A percentile compares a stretch with the other conserved stretches of the same genome.
These are phyloP conservation scores for Rhizophagus prolifer DNA, from an alignment of 192 early-diverging fungal species.

Conservation along the genomic window DNA sequence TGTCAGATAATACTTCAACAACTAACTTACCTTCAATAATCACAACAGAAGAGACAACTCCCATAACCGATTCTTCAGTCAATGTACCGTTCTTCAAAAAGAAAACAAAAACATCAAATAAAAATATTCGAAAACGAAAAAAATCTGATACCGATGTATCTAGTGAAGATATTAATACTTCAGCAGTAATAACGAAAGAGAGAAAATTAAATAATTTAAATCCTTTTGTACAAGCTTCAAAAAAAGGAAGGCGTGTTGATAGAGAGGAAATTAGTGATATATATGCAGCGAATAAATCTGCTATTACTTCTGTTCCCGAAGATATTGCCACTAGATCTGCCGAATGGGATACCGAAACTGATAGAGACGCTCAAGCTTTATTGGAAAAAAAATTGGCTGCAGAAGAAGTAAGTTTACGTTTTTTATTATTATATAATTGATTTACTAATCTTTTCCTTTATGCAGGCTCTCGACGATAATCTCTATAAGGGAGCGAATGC, in stretches of 20 bases:
- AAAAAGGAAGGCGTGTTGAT: slow-evolving; percentile 36
- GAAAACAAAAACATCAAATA: slow-evolving; percentile 35
- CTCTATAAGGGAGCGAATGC: slow-evolving; percentile 67
- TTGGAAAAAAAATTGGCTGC: slow-evolving; percentile 46
- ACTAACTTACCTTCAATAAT: too few relatives aligned
- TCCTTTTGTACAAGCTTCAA: slow-evolving; percentile 49
- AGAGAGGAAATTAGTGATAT: slow-evolving; percentile 38
- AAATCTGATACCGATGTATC: slow-evolving; percentile 34
- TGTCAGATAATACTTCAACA: too few relatives aligned
- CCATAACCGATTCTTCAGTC: too few relatives aligned
- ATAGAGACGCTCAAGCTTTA: slow-evolving; percentile 41
- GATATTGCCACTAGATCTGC: slow-evolving; percentile 36
- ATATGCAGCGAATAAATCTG: slow-evolving; percentile 38
- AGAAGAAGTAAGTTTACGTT: slow-evolving; percentile 34
- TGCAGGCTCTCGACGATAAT: slow-evolving; percentile 43
- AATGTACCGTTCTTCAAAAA: slow-evolving; percentile 62
- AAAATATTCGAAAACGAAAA: slow-evolving; percentile 58
- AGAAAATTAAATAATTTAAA: slow-evolving; percentile 33
- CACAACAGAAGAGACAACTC: too few relatives aligned
- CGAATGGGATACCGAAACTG: slow-evolving; percentile 47
- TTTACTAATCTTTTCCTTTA: not conserved
- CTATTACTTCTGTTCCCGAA: slow-evolving; percentile 36
- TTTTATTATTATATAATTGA: not conserved
- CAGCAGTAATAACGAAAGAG: slow-evolving; percentile 40
- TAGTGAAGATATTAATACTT: slow-evolving; percentile 34